Evolutionary conservation across 2,329 filamentous ascomycete species (phyloP).

Genomic region (Didymella keratinophila): DNA sequence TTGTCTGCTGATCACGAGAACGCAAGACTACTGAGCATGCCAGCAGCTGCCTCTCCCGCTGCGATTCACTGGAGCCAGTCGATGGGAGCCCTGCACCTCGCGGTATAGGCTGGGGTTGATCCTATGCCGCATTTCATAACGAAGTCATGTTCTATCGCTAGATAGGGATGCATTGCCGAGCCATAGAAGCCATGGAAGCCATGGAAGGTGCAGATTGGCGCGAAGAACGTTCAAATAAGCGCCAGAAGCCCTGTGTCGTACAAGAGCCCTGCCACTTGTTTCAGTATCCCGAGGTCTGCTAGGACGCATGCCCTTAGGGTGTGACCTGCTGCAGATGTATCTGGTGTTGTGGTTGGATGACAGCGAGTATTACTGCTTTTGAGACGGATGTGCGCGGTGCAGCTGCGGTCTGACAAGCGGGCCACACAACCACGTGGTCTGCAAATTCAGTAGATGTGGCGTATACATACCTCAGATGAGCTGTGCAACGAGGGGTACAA

Average conservation of each 20-base stretch:
- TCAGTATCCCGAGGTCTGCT: neutral
- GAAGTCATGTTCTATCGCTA: slow-evolving; percentile 35
- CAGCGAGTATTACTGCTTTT: slow-evolving; percentile 8
- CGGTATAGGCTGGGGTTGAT: slow-evolving; percentile 34
- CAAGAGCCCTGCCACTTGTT: neutral
- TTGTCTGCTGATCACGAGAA: slow-evolving; percentile 32
- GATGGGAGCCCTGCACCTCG: slow-evolving; percentile 24
- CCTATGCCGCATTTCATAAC: slow-evolving; percentile 36
- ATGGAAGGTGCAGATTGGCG: slow-evolving; percentile 33
- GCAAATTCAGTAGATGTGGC: slow-evolving; percentile 3
- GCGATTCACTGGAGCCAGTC: slow-evolving; percentile 33
- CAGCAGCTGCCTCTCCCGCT: slow-evolving; percentile 35
- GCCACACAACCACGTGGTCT: slow-evolving; percentile 14
- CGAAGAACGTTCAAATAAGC: slow-evolving; percentile 16
- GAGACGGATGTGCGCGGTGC: slow-evolving; percentile 11
- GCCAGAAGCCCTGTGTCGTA: slow-evolving; percentile 3
- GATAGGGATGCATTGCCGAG: slow-evolving; percentile 26
- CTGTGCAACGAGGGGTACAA: slow-evolving; percentile 2
- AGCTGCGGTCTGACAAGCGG: slow-evolving; percentile 10
- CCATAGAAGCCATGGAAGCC: slow-evolving; percentile 36
- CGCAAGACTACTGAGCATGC: slow-evolving; percentile 25
- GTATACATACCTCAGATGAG: slow-evolving; percentile 3
- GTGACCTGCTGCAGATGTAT: slow-evolving; percentile 4
- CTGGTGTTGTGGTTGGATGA: neutral
- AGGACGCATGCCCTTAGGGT: neutral